Conservation (phyloP, 169 alveolate species). For the Besnoitia besnoiti region DNA sequence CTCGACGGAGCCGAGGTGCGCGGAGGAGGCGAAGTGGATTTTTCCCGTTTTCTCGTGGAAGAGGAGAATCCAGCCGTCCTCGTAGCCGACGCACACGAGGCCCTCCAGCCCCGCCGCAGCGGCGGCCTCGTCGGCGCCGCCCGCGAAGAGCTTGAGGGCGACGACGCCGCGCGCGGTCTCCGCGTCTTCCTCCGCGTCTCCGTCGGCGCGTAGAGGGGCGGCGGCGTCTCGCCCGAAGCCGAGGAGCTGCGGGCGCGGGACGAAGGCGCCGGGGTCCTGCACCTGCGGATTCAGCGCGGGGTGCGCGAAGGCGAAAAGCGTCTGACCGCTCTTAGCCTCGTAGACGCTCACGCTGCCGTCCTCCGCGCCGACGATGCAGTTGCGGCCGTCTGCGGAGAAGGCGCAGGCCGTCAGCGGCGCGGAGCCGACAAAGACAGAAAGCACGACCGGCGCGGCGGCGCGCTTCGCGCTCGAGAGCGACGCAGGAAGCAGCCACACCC, state of each 20-base stretch:
- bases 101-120: neutral
- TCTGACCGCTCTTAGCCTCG: slow-evolving; percentile 25
- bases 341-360: slow-evolving; percentile 21
- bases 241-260: neutral
- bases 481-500: slow-evolving; percentile 56
- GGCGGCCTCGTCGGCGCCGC: neutral
- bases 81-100: slow-evolving; percentile 26
- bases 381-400: slow-evolving; percentile 44
- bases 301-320: neutral
- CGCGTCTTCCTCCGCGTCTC: neutral
- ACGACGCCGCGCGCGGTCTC: neutral
- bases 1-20: neutral
- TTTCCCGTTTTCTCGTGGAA: neutral
- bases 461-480: neutral
- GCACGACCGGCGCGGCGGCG: neutral
- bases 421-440: slow-evolving; percentile 39
- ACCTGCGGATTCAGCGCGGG: neutral
- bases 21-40: neutral
- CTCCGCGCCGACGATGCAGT: slow-evolving; percentile 40
- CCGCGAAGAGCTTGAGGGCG: neutral
- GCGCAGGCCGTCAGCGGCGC: slow-evolving; percentile 52
- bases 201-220: neutral
- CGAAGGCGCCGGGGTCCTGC: neutral
- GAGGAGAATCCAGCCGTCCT: slow-evolving; percentile 14
- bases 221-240: neutral